phyloP scores from a whole-genome alignment of 768 basidiomycete species.

The Calvatia gigantea region DNA sequence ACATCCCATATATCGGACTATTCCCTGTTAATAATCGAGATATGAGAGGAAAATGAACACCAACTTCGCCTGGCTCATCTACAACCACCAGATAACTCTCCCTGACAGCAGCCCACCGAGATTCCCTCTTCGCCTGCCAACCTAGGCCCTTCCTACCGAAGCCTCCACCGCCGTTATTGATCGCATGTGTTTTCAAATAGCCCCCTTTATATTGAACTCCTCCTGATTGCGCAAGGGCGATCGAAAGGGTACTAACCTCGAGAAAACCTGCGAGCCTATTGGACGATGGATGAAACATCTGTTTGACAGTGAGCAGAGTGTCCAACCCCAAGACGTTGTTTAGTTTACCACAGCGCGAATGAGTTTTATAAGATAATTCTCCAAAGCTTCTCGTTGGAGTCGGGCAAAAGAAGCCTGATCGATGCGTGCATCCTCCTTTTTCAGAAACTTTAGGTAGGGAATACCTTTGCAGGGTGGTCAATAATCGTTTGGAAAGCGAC shows the following conservation, averaged over 20 bases:
- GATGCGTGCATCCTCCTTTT: constrained; percentile 56
- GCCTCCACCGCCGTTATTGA: constrained; percentile 46
- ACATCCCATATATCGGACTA: constrained; percentile 91
- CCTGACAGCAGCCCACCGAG: constrained; percentile 88
- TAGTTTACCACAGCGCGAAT: constrained; percentile 82
- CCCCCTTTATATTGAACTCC: constrained; percentile 93
- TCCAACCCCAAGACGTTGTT: not conserved
- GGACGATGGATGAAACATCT: constrained; percentile 96
- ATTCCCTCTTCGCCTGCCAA: constrained; percentile 58
- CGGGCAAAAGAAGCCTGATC: constrained; percentile 75
- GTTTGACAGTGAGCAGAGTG: not conserved
- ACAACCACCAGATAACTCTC: constrained; percentile 89
- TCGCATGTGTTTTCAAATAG: constrained; percentile 58
- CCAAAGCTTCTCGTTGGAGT: constrained; percentile 76
- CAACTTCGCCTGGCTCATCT: constrained; percentile 82
- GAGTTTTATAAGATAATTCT: constrained; percentile 83
- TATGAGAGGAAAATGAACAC: constrained; percentile 15
- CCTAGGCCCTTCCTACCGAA: constrained; percentile 66
- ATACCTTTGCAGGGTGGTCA: constrained; percentile 45
- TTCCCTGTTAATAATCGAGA: not conserved
- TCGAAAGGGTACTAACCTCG: constrained; percentile 86
- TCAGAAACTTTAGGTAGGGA: constrained; percentile 88
- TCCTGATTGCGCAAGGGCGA: constrained; percentile 74
- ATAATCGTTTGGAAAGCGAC: not conserved
- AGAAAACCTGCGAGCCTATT: constrained; percentile 89